Evolutionary conservation across 306 rosid genomes (phyloP).

Genomic region (Phaseolus lunatus): DNA sequence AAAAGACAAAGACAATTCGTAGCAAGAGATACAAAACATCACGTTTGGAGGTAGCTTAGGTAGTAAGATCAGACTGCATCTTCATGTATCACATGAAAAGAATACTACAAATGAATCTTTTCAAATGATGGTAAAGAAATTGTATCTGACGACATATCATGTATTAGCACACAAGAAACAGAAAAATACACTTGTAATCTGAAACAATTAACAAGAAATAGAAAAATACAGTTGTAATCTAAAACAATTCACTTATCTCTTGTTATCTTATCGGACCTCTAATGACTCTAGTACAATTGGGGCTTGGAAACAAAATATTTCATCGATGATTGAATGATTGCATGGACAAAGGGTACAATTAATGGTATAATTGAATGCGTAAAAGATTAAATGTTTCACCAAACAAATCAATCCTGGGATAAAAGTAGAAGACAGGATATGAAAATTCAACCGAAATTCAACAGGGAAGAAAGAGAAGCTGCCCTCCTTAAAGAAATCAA

Average conservation of each 20-base stretch:
- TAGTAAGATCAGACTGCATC: neutral
- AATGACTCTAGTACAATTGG: too few species aligned
- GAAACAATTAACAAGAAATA: too few species aligned
- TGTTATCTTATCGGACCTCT: too few species aligned
- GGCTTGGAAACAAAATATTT: neutral
- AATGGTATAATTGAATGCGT: neutral
- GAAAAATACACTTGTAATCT: neutral
- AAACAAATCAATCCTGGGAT: neutral
- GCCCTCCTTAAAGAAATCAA: slow-evolving; percentile 43
- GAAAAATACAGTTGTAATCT: too few species aligned
- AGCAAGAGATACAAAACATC: slow-evolving; percentile 40
- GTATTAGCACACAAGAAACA: neutral
- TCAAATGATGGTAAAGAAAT: neutral
- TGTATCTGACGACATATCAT: neutral
- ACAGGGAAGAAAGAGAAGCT: slow-evolving; percentile 54
- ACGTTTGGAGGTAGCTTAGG: too few species aligned
- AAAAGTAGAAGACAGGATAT: slow-evolving; percentile 12
- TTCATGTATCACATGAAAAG: slow-evolving; percentile 8
- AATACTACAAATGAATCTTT: neutral
- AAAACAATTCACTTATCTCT: too few species aligned
- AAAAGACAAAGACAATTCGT: slow-evolving; percentile 37
- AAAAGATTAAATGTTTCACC: neutral
- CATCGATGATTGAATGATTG: neutral
- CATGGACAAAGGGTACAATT: neutral
- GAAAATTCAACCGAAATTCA: slow-evolving; percentile 53